Evolutionary conservation across 2,329 filamentous ascomycete species (phyloP), one percentile per base, ranked within the genome.

Genomic region (Beauveria pseudobassiana): DNA sequence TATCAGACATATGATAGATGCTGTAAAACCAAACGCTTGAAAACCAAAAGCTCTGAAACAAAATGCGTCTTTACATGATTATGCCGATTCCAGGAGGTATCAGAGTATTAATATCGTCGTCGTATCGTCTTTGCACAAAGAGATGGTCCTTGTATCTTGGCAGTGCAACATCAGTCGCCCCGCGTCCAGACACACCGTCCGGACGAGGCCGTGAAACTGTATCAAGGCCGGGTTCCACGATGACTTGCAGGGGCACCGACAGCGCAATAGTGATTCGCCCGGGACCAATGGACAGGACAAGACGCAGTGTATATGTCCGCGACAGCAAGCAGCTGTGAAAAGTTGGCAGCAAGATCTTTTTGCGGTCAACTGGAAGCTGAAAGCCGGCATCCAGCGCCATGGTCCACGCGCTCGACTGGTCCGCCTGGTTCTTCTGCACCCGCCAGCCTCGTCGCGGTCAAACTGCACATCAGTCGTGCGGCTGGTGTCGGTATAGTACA

Each of bases 241-340:
- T 49, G 5, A 60, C 20, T 18, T 60, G 58, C 40, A 60, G 8
- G 3, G 58, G 58, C 38, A 60, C 14, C 7, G 49, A 46, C 14
- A 60, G 58, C 26, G 40, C 5, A n/a, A 60, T 12, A 9, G 5
- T 28, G 24, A 14, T 48, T 10, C 40, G 49, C 1, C 58, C 58
- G 1, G 58, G 58, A 2, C 58, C 58, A 3, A 60, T 1, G 5
- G n/a, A 46, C 6, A 60, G 10, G 3, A n/a, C 28, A 6, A 60
- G 18, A 16, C 58, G 58, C 38, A 60, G 40, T 8, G 49, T 53
- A 10, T 60, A 60, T 24, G 28, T 53, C 34, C 58, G 58, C 22
- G 58, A 60, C 58, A 60, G 5, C 30, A 60, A 9, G 58, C 58
- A 60, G 58, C 58, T 53, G 20, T 60, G 49, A 20, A 60, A 60